phyloP scores from a whole-genome alignment of 2,329 filamentous ascomycete genomes.

The Colletotrichum camelliae region DNA sequence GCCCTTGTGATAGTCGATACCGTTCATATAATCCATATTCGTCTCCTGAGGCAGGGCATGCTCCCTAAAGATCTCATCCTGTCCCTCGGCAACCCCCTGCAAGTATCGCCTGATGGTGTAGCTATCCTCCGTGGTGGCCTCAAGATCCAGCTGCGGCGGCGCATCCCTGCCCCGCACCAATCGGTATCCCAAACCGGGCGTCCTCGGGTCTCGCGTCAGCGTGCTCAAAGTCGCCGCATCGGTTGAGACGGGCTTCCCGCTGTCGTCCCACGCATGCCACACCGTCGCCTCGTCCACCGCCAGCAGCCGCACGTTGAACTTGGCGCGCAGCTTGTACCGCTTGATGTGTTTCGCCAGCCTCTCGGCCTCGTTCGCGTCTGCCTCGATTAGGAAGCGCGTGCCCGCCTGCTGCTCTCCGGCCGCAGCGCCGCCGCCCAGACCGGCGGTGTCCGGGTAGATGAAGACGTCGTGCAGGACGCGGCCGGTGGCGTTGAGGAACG shows the following conservation, averaged over 20 bases:
- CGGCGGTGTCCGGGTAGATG: conserved; percentile 70
- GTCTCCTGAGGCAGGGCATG: conserved; percentile 83
- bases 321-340: conserved; percentile 84
- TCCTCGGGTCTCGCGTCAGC: conserved; percentile 56
- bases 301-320: conserved; percentile 72
- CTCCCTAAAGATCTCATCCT: conserved; percentile 74
- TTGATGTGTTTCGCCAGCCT: conserved; percentile 75
- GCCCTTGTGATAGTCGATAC: conserved; percentile 92
- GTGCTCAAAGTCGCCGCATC: conserved; percentile 29
- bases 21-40: conserved; percentile 86
- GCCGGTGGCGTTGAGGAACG: conserved; percentile 85
- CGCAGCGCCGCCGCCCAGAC: conserved; percentile 26
- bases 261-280: conserved; percentile 77
- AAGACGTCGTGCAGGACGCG: conserved; percentile 90
- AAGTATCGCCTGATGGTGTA: conserved; percentile 83
- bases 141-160: conserved; percentile 44
- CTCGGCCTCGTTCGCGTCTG: conserved; percentile 71
- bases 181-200: conserved; percentile 61
- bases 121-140: conserved; percentile 55
- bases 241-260: background rate
- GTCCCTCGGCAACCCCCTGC: conserved; percentile 84
- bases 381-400: conserved; percentile 72
- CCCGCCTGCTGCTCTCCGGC: conserved; percentile 21
- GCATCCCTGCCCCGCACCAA: conserved; percentile 39
- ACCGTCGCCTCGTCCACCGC: conserved; percentile 69